These are phyloP conservation scores for Debaryomycetaceae sp. DNA, from an alignment of 1,139 yeast species.

Conservation along the genomic window DNA sequence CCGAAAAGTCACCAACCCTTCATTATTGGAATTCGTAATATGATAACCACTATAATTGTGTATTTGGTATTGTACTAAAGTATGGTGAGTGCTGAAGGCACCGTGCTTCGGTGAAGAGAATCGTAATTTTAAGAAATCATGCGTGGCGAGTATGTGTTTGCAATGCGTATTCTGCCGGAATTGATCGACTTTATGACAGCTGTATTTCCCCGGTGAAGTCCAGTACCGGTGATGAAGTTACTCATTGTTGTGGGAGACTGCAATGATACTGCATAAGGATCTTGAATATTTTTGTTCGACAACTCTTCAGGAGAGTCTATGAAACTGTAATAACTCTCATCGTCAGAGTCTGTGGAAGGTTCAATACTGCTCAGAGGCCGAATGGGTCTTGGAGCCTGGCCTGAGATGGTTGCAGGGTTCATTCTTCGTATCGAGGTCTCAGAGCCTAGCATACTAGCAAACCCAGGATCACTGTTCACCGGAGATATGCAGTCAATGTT, in stretches of 20 bases:
- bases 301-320: conserved; percentile 1
- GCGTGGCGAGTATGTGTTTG: neutral
- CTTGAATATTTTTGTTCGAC: neutral
- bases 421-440: neutral
- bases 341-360: neutral
- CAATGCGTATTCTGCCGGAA: neutral
- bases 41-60: no score
- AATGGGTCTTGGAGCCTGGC: neutral
- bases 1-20: no score
- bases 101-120: no score
- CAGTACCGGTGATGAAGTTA: neutral
- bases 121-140: neutral
- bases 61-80: no score
- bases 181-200: neutral
- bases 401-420: neutral
- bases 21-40: no score
- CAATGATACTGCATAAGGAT: neutral
- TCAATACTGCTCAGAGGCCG: neutral
- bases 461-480: neutral
- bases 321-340: conserved; percentile 1
- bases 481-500: neutral
- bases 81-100: no score
- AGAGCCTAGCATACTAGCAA: neutral
- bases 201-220: neutral
- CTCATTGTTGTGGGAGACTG: conserved; percentile 1